Evolutionary conservation across 371 early-diverging fungal genomes (phyloP), one percentile per base, ranked within the genome.

Genomic region (Sporodiniella umbellata): DNA sequence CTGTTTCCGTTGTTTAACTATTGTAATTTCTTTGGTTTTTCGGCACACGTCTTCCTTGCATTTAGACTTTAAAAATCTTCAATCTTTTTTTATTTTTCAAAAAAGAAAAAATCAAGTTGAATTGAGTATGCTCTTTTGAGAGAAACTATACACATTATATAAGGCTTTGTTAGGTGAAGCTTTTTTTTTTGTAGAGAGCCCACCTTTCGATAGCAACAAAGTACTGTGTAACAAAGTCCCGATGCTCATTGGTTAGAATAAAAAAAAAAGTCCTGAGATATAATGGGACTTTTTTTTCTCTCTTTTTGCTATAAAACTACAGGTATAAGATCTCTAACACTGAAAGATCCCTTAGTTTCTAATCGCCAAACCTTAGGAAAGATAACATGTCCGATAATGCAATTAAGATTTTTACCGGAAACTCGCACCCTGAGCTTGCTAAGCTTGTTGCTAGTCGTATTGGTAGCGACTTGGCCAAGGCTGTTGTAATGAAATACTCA

Each of bases 401-500:
- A 23, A 72, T 96, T 77, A 94, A 94, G 70, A 88, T 97, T 67
- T 90, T 97, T 54, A 79, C 94, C n/a, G 98, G 98, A 53, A 95
- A 94, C 76, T 92, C 96, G 18, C 95, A 95, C 77, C 88, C 90
- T 39, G 92, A 89, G 45, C 85, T 97, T 57, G 93, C 95, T 45
- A 77, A 81, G 62, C 78, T 91, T 37, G 90, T 95, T 51, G 93
- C 92, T 50, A 84, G 81, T 79, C 85, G 85, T 33, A 79, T 94
- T 33, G 94, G 94, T 52, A 77, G 90, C 19, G 86, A 90, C 22
- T 75, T 95, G 43, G 93, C 90, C 56, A 94, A 93, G 65, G 90
- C 88, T 44, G 82, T 81, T 24, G 93, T 94, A 10, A 70, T 85
- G 69, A 95, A 96, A 72, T 94, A 92, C 83, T 90, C 93, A 28